phyloP scores from a whole-genome alignment of 1,284 basidiomycete species.

The Irpex lacteus region DNA sequence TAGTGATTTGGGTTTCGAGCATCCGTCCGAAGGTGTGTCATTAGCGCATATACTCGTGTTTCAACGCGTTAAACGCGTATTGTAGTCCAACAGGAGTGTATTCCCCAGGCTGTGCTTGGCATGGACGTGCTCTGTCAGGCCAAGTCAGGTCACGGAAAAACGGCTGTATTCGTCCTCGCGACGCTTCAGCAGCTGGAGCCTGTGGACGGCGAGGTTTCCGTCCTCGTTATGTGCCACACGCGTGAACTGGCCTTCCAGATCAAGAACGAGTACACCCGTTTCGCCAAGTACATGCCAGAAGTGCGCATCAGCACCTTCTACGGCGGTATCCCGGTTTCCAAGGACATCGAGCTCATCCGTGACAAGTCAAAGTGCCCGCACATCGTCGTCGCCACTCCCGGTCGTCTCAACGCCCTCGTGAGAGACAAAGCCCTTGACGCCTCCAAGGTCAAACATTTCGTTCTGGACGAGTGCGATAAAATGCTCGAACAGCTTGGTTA shows the following conservation, averaged over 20 bases:
- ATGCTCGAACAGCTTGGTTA: slow-evolving; percentile 99
- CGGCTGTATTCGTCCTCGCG: slow-evolving; percentile 97
- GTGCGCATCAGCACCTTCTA: slow-evolving; percentile 98
- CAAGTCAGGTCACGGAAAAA: slow-evolving; percentile 99
- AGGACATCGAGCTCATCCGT: slow-evolving; percentile 92
- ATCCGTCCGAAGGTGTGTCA: slow-evolving; percentile 93
- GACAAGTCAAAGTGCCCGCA: slow-evolving; percentile 99
- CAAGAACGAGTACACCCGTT: slow-evolving; percentile 99
- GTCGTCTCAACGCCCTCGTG: slow-evolving; percentile 89
- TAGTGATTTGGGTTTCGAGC: slow-evolving; percentile 98
- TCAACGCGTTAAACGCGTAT: slow-evolving; percentile 9
- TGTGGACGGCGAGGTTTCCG: slow-evolving; percentile 96
- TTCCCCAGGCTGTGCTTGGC: slow-evolving; percentile 98
- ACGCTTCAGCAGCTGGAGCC: slow-evolving; percentile 98
- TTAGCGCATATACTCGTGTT: background rate
- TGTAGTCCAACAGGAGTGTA: slow-evolving; percentile 99
- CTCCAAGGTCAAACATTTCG: slow-evolving; percentile 97
- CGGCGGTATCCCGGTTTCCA: slow-evolving; percentile 93
- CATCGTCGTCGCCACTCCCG: slow-evolving; percentile 98
- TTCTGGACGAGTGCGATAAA: slow-evolving; percentile 99
- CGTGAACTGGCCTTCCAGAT: slow-evolving; percentile 99
- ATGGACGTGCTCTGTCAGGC: slow-evolving; percentile 99
- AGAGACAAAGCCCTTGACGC: slow-evolving; percentile 93
- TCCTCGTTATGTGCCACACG: slow-evolving; percentile 98
- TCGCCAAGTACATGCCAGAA: slow-evolving; percentile 99